Percentiles rank a stretch among this genome's conserved stretches.
Conservation (phyloP, 2,329 filamentous ascomycete genomes). For the Calonectria ilicicola region DNA sequence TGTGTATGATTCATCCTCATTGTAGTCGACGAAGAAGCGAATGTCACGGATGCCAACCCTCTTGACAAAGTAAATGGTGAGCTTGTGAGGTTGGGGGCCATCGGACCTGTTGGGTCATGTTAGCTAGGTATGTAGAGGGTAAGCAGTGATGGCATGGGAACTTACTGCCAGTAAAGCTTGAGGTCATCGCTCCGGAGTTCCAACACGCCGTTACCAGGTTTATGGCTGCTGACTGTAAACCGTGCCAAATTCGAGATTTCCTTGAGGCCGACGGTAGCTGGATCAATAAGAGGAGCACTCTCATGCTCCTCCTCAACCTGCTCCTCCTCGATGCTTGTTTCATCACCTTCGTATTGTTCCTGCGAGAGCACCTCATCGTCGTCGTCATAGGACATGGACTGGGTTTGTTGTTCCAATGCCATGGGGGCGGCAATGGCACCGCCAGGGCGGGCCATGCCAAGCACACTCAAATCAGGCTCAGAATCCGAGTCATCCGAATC, state of each 20-base stretch:
- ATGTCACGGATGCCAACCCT: slow-evolving; percentile 82
- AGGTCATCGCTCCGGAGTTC: slow-evolving; percentile 81
- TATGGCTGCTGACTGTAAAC: slow-evolving; percentile 85
- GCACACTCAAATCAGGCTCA: slow-evolving; percentile 52
- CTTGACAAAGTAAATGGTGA: slow-evolving; percentile 89
- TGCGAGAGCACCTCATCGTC: slow-evolving; percentile 42
- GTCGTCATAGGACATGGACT: slow-evolving; percentile 47
- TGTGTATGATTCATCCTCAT: slow-evolving; percentile 94
- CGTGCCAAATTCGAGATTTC: slow-evolving; percentile 88
- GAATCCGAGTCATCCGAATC: slow-evolving; percentile 52
- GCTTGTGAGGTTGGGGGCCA: slow-evolving; percentile 83
- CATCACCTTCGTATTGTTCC: slow-evolving; percentile 48
- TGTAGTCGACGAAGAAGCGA: slow-evolving; percentile 90
- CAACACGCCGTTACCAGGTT: slow-evolving; percentile 82
- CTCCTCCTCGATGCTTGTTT: slow-evolving; percentile 48
- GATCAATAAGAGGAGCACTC: slow-evolving; percentile 61
- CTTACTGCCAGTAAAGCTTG: slow-evolving; percentile 82
- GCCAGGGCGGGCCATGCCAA: slow-evolving; percentile 48
- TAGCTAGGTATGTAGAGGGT: background rate
- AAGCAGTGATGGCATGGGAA: slow-evolving; percentile 17
- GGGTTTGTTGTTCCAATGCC: slow-evolving; percentile 42
- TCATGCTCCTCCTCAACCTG: slow-evolving; percentile 54
- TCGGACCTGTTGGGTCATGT: slow-evolving; percentile 69
- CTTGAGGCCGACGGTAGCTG: slow-evolving; percentile 71
- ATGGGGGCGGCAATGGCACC: slow-evolving; percentile 13